Conservation (phyloP, 768 basidiomycete genomes). For the Boletus bicolor region DNA sequence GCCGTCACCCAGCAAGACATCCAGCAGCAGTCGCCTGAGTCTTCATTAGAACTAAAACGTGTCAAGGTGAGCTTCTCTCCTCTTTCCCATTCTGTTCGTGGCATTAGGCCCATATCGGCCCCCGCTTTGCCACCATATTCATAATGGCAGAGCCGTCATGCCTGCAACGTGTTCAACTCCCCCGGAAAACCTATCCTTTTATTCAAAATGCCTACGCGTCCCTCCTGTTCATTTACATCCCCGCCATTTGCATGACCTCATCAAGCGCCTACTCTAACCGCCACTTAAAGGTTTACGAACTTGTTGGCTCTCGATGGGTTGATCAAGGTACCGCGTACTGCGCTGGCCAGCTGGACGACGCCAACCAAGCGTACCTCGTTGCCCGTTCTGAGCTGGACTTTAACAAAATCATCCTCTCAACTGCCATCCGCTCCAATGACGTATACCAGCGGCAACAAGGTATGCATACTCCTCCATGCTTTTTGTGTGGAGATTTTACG, state of each 20-base stretch:
- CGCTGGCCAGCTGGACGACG: slow-evolving; percentile 80
- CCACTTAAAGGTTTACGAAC: slow-evolving; percentile 80
- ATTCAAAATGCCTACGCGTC: slow-evolving; percentile 16
- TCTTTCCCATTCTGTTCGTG: slow-evolving; percentile 18
- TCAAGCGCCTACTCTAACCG: slow-evolving; percentile 30
- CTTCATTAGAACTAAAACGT: slow-evolving; percentile 77
- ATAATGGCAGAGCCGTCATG: slow-evolving; percentile 21
- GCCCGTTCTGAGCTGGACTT: slow-evolving; percentile 79
- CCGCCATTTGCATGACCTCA: slow-evolving; percentile 31
- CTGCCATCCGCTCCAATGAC: slow-evolving; percentile 77
- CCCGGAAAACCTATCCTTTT: slow-evolving; percentile 12
- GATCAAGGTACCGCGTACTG: slow-evolving; percentile 98
- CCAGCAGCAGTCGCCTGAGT: slow-evolving; percentile 60
- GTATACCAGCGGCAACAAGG: slow-evolving; percentile 88
- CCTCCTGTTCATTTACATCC: slow-evolving; percentile 20
- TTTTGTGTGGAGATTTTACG: not conserved
- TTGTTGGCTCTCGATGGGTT: slow-evolving; percentile 86
- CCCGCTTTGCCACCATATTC: slow-evolving; percentile 20
- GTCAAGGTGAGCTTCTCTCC: slow-evolving; percentile 60
- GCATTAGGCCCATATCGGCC: slow-evolving; percentile 12
- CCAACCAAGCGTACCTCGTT: slow-evolving; percentile 74
- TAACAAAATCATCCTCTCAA: slow-evolving; percentile 69
- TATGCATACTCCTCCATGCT: slow-evolving; percentile 34
- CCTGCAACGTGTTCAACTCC: slow-evolving; percentile 24
- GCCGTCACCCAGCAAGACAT: slow-evolving; percentile 49